These are phyloP conservation scores for Carpinus viminea DNA, from an alignment of 306 rosid species.

Conservation along the genomic window DNA sequence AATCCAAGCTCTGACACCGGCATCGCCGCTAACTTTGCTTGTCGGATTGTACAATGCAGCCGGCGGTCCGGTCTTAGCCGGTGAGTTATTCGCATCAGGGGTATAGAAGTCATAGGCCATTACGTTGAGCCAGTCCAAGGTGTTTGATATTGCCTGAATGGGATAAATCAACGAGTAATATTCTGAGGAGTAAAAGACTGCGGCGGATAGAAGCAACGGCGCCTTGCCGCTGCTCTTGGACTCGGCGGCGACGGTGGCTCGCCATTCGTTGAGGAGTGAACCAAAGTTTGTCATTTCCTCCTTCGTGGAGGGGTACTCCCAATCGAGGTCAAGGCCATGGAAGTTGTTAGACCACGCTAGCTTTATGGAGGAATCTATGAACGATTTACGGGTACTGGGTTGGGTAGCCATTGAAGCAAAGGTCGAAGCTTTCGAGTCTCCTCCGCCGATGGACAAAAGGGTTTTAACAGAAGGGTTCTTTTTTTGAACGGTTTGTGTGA, in stretches of 20 bases:
- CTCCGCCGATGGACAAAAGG: slow-evolving; percentile 59
- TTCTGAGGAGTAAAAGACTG: slow-evolving; percentile 28
- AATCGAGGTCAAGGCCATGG: slow-evolving; percentile 50
- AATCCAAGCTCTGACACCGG: slow-evolving; percentile 23
- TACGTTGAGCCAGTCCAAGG: slow-evolving; percentile 24
- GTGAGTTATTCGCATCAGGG: slow-evolving; percentile 21
- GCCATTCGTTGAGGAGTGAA: slow-evolving; percentile 40
- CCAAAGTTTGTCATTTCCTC: slow-evolving; percentile 41
- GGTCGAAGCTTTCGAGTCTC: slow-evolving; percentile 7
- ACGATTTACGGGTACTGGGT: slow-evolving; percentile 25
- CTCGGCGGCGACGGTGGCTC: slow-evolving; percentile 35
- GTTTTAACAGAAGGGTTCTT: too few species aligned
- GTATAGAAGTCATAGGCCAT: slow-evolving; percentile 39
- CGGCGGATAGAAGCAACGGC: slow-evolving; percentile 32
- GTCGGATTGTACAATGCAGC: slow-evolving; percentile 29
- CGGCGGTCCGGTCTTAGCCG: slow-evolving; percentile 17
- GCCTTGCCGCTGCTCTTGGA: slow-evolving; percentile 12
- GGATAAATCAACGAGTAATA: slow-evolving; percentile 22
- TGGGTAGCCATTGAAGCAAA: slow-evolving; percentile 50
- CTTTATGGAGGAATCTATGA: slow-evolving; percentile 46
- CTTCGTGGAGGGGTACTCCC: slow-evolving; percentile 34
- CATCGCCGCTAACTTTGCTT: slow-evolving; percentile 14
- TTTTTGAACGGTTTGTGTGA: too few species aligned
- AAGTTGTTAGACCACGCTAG: slow-evolving; percentile 35
- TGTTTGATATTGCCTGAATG: background rate